Evolutionary conservation across 495 filamentous ascomycete genomes (phyloP).

Genomic region (Massariosphaeria phaeospora): DNA sequence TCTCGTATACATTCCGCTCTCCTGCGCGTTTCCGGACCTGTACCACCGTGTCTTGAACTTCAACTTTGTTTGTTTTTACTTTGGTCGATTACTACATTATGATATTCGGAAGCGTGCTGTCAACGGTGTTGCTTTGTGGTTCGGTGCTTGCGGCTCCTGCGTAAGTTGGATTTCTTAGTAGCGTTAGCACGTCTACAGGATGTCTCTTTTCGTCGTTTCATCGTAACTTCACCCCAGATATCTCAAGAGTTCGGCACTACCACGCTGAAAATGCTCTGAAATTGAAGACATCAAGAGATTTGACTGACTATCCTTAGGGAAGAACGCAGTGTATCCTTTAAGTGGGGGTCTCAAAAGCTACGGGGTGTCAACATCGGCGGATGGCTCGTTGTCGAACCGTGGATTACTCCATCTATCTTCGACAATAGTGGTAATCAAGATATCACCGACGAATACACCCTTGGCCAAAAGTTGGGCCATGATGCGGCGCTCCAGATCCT

Average conservation of each 20-base stretch:
- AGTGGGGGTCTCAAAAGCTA: constrained; percentile 39
- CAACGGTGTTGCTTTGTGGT: constrained; percentile 7
- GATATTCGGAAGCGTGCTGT: constrained; percentile 17
- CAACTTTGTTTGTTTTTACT: neutral
- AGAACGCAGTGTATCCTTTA: constrained; percentile 30
- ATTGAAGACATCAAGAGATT: neutral
- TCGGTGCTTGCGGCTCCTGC: constrained; percentile 21
- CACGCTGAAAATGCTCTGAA: neutral
- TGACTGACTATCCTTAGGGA: constrained; percentile 4
- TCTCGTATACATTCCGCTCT: constrained; percentile 1
- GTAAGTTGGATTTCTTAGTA: constrained; percentile 16
- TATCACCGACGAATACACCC: constrained; percentile 44
- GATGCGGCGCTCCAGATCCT: constrained; percentile 37
- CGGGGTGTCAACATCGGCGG: constrained; percentile 45
- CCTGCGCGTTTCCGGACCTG: neutral
- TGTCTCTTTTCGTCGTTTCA: neutral
- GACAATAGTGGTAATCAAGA: constrained; percentile 29
- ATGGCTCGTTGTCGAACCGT: constrained; percentile 47
- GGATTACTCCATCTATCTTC: constrained; percentile 46
- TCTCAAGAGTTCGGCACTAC: neutral
- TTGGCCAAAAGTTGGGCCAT: constrained; percentile 36
- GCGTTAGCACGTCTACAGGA: neutral
- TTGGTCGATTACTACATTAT: constrained; percentile 11
- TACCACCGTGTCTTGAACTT: neutral
- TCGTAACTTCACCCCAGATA: neutral